Evolutionary conservation across 2,329 filamentous ascomycete genomes (phyloP).

Genomic region (Nannizzia gypsea): DNA sequence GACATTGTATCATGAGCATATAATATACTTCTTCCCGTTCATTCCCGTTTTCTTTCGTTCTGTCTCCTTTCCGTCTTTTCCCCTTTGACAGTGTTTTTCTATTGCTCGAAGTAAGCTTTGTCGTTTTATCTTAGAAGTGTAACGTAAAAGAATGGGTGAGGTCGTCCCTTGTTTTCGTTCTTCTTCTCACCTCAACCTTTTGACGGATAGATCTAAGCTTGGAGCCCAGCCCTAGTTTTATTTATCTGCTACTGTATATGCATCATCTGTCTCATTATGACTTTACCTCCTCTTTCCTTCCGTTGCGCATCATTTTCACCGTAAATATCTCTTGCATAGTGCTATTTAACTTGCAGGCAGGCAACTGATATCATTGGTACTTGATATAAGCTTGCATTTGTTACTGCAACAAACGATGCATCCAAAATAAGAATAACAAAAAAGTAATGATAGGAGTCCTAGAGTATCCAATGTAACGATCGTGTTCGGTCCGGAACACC

Average conservation of each 20-base stretch:
- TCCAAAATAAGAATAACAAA: too few relatives aligned
- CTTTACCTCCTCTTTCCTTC: neutral
- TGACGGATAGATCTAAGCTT: conserved; percentile 1
- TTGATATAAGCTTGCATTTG: neutral
- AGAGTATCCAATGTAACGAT: neutral
- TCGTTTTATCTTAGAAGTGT: neutral
- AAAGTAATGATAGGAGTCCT: neutral
- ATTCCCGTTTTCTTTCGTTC: neutral
- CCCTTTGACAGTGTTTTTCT: neutral
- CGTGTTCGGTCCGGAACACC: neutral
- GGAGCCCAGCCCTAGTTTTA: neutral
- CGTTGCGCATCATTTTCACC: neutral
- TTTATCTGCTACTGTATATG: neutral
- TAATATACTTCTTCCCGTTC: conserved; percentile 5
- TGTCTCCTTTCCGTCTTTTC: neutral
- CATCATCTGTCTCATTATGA: neutral
- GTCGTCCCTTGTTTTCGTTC: neutral
- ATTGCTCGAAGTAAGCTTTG: neutral
- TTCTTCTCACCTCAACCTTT: neutral
- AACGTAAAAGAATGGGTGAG: conserved; percentile 4
- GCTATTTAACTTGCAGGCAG: neutral
- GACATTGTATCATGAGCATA: conserved; percentile 15
- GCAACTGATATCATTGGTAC: neutral
- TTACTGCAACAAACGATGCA: too few relatives aligned
- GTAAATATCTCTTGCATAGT: neutral